Evolutionary conservation across 768 basidiomycete species (phyloP), one percentile per base, ranked within the genome.

Genomic region (Suillus lakei): DNA sequence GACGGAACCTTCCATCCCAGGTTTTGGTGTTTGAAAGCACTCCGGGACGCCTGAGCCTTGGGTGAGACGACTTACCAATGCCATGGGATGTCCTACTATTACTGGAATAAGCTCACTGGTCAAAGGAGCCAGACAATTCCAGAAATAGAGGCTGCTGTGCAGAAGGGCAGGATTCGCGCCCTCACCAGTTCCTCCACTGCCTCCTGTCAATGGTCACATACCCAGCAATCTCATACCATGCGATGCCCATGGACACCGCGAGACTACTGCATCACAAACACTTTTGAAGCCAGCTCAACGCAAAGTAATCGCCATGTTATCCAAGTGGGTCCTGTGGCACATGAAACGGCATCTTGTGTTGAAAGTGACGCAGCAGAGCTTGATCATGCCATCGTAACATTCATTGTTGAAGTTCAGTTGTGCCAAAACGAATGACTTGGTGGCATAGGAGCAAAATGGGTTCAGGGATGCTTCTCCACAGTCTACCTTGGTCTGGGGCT

Each of bases 251-350:
- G 84, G 87, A 67, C 71, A 74, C 28, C 80, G 79, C 63, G 72
- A 83, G 36, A 75, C 78, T 12, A 76, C 84, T 13, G 75, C 83
- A 16, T 78, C 85, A 1, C 84, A 86, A 68, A 82, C 88, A 3
- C 80, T 90, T 9, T 81, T 95, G 50, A 95, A 94, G 76, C 90
- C 91, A 8, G 88, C 88, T 0, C 93, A 94, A 64, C 84, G 93
- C 60, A 93, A 93, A 70, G 91, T 97, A 38, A 93, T 93, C 2
- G 92, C 94, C 9, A 95, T 93, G 0, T 81, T 97, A 10, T 96
- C 93, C 23, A 91, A 96, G 74, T 83, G 0, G 89, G 88, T 18
- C 84, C 86, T 2, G 81, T 86, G 28, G 76, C 87, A 5, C 76
- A 82, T 13, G 88, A 91, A 66, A 91, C 90, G 16, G 81, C 88